Evolutionary conservation across 495 filamentous ascomycete species (phyloP), one percentile per base, ranked within the genome.

Genomic region (Echria macrotheca): DNA sequence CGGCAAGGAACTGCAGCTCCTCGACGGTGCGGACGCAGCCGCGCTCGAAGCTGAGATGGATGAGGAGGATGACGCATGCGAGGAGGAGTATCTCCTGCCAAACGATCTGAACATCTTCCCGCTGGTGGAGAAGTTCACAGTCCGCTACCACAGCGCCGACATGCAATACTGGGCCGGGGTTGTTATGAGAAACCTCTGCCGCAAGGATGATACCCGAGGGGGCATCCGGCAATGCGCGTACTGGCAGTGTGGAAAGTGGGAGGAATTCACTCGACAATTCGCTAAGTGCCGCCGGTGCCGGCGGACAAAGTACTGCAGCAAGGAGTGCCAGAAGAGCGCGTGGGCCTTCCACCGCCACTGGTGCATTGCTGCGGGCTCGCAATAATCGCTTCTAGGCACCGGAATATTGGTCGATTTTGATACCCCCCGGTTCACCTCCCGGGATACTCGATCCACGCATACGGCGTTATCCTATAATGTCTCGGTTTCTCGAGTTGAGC

Each of bases 161-260:
- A 97, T 98, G 93, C 90, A 96, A 63, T 96, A 96, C 71, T 98
- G 93, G 93, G 93, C 93, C 7, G 91, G 90, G 44, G 91, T 98
- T 17, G 93, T 98, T 46, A 97, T 98, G 93, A 77, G 93, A 46
- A 98, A 98, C 63, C 82, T 98, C 28, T 98, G 93, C 75, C 86
- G 93, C 49, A 98, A 98, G 70, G 93, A 98, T 64, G 93, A 98
- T 58, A 86, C 83, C 5, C 77, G 85, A 42, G 93, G 93, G 19
- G 93, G 91, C 47, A 96, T 97, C 57, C 80, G 93, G 37, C 93
- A 98, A 54, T 98, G 93, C 61, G 93, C 93, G 17, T 94, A 95
- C 68, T 98, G 91, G 70, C 83, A 95, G 68, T 98, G 93, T 62
- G 93, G 93, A 44, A 93, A 91, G 66, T 97, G 93, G 93, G 93